Evolutionary conservation across 2,329 filamentous ascomycete genomes (phyloP).

Genomic region (Epichloe bromicola): DNA sequence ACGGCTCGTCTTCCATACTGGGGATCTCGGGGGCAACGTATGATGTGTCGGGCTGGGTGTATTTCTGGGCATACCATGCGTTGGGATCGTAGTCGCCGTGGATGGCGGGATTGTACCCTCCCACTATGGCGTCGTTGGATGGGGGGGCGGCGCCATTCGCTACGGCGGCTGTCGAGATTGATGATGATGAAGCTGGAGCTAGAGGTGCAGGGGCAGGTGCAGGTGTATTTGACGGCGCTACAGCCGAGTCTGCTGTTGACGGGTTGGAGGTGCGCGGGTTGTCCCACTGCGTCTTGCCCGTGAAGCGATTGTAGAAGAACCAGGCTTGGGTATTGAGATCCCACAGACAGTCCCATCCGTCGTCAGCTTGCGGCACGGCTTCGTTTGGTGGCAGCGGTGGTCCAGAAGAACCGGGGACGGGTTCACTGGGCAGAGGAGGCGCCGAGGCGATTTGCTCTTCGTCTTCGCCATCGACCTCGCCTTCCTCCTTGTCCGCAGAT

Average conservation of each 20-base stretch:
- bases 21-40: slow-evolving; percentile 14
- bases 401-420: slow-evolving; percentile 9
- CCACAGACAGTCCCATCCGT: slow-evolving; percentile 75
- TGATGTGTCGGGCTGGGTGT: slow-evolving; percentile 24
- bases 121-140: slow-evolving; percentile 32
- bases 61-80: slow-evolving; percentile 74
- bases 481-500: slow-evolving; percentile 1
- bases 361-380: slow-evolving; percentile 38
- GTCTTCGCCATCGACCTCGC: slow-evolving; percentile 2
- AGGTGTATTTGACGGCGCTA: slow-evolving; percentile 18
- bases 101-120: slow-evolving; percentile 89
- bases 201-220: slow-evolving; percentile 15
- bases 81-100: slow-evolving; percentile 94
- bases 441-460: background rate
- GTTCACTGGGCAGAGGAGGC: slow-evolving; percentile 25
- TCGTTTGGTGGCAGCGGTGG: slow-evolving; percentile 33
- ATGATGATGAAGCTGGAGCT: slow-evolving; percentile 11
- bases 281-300: slow-evolving; percentile 65
- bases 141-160: slow-evolving; percentile 7
- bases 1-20: slow-evolving; percentile 35
- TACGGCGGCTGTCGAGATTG: slow-evolving; percentile 15
- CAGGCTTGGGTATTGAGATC: slow-evolving; percentile 54
- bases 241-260: background rate
- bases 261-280: slow-evolving; percentile 58
- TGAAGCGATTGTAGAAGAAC: slow-evolving; percentile 79